A percentile compares a stretch with the other conserved stretches of the same genome.
Conservation (phyloP, 805 yeast genomes). For the Myxozyma kluyveri region DNA sequence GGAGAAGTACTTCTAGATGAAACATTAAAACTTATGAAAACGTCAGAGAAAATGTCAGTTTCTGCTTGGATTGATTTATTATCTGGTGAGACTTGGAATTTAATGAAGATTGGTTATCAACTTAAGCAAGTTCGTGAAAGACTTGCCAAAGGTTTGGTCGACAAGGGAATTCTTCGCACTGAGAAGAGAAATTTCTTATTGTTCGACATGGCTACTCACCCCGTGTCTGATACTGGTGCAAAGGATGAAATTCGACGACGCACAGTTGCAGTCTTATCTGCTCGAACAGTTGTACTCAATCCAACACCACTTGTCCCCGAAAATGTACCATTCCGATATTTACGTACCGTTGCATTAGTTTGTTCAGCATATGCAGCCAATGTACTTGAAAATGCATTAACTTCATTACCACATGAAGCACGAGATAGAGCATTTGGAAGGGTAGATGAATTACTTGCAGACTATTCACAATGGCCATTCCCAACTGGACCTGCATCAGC, state of each 20-base stretch:
- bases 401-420: conserved; percentile 69
- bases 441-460: conserved; percentile 86
- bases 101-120: conserved; percentile 90
- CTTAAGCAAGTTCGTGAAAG: conserved; percentile 96
- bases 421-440: conserved; percentile 89
- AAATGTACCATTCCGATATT: conserved; percentile 60
- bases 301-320: conserved; percentile 60
- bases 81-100: conserved; percentile 94
- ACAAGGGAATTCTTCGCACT: conserved; percentile 92
- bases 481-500: conserved; percentile 43
- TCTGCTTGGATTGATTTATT: conserved; percentile 90
- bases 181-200: conserved; percentile 91
- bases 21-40: conserved; percentile 83
- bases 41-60: conserved; percentile 75
- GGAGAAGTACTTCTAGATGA: conserved; percentile 96
- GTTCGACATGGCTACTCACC: conserved; percentile 99
- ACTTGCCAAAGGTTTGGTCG: conserved; percentile 93
- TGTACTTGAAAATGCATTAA: conserved; percentile 85
- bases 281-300: conserved; percentile 63
- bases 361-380: conserved; percentile 94
- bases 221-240: conserved; percentile 79
- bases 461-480: conserved; percentile 85
- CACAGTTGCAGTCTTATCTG: conserved; percentile 63
- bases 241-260: conserved; percentile 79
- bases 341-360: conserved; percentile 78